Base-by-base conservation (phyloP, 1,284 basidiomycete species). In the Leccinum pachyderme region DNA sequence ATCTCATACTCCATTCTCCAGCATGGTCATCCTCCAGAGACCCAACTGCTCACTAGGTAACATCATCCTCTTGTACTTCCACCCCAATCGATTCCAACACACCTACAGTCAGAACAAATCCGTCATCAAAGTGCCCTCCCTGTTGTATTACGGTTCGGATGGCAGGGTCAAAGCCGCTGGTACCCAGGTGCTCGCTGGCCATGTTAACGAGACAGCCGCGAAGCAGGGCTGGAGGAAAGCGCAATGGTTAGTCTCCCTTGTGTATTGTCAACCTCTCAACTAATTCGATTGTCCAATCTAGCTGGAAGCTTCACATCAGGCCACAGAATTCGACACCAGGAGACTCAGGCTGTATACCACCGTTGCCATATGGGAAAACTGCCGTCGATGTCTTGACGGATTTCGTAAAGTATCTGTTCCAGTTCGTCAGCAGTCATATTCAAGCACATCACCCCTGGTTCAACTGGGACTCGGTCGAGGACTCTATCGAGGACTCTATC, bases 341-440 rank as follows among this genome's bases (percentile, higher is more conserved):
- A 9, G 22, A 24, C n/a, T n/a, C n/a, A n/a, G n/a, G n/a, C 22
- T 41, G 24, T 24, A n/a, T 27, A n/a, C n/a, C 18, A 8, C 24
- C 44, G 4, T 45, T 27, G 37, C 37, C 43, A 7, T 25, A 6
- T 8, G 43, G 43, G 25, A 41, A 44, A 25, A 44, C 68, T 1
- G 70, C 74, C 1, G 59, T 75, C 0, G 72, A 77, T 4, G 72
- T 84, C 25, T 75, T 81, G 32, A 71, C 73, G 2, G 82, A 84
- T 57, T 82, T 81, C 18, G 11, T 41, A 8, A 22, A 24, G 11
- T 39, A 22, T 39, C 37, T 39, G 18, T 39, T 75, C 55, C 43
- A 63, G 3, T 80, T 80, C 45, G 70, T 79, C 0, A 62, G 69
- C 5, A 68, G 56, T 1, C 83, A 76, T 58, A 81, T 84, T 35